Conservation (phyloP, 2,329 filamentous ascomycete species). For the Calonectria honghensis region DNA sequence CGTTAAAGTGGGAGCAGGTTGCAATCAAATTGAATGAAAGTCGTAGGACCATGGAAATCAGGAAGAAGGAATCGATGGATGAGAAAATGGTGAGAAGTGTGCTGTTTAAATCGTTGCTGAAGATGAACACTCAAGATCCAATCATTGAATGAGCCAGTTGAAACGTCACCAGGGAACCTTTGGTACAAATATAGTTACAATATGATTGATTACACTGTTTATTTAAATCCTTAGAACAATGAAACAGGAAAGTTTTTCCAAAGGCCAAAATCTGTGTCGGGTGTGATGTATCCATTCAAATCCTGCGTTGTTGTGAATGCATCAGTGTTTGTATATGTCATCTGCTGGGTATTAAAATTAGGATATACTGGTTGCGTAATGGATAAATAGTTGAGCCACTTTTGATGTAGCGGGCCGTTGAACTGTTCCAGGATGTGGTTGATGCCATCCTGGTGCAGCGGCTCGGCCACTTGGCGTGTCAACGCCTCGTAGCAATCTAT, state of each 20-base stretch:
- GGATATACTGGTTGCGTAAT: not conserved
- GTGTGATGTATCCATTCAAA: not conserved
- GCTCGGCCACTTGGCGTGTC: not conserved
- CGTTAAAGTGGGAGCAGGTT: not conserved
- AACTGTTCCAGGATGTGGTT: not conserved
- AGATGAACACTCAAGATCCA: not conserved
- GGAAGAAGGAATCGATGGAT: not conserved
- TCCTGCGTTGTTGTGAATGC: not conserved
- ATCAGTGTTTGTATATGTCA: not conserved
- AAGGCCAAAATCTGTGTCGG: not conserved
- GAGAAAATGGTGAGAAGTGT: not conserved
- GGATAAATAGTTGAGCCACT: conserved; percentile 6
- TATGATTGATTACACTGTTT: not conserved
- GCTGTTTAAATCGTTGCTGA: not conserved
- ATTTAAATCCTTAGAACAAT: not conserved
- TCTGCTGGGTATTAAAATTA: not conserved
- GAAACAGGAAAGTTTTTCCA: not conserved
- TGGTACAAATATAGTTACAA: not conserved
- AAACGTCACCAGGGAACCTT: not conserved
- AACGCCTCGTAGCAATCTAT: conserved; percentile 3
- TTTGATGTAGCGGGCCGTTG: not conserved
- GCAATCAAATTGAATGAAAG: not conserved
- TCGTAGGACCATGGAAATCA: not conserved
- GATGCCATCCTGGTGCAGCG: not conserved
- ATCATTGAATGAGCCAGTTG: not conserved